A percentile compares a stretch with the other conserved stretches of the same genome.
Evolutionary conservation across 352 stramenopile genomes (phyloP).

Genomic region (Phytophthora syringae): DNA sequence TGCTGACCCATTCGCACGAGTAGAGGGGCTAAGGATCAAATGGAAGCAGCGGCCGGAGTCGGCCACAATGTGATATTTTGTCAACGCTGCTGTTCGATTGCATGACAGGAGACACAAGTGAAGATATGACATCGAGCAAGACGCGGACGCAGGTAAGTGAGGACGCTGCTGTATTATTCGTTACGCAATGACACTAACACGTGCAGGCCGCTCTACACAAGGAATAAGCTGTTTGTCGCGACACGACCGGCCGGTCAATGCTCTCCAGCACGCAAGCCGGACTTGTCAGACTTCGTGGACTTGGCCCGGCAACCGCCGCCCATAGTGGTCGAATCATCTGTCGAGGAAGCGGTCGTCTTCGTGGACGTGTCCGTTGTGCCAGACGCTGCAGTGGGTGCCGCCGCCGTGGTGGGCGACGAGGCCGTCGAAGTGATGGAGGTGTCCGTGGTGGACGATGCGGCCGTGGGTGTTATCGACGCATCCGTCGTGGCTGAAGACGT

Average conservation of each 20-base stretch:
- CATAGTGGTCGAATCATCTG: conserved; percentile 21
- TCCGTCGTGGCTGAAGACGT: neutral
- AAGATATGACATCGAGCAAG: no score
- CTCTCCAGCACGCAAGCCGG: no score
- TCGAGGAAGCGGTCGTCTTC: conserved; percentile 21
- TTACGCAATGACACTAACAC: no score
- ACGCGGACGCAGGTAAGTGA: no score
- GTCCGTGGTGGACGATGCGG: neutral
- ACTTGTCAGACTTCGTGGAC: no score
- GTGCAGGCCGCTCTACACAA: no score
- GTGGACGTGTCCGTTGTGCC: conserved; percentile 5
- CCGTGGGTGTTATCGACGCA: neutral
- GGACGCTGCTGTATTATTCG: no score
- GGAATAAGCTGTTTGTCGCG: no score
- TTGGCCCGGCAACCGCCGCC: conserved; percentile 21
- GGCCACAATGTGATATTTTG: neutral
- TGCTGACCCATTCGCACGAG: conserved; percentile 47
- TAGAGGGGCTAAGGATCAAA: conserved; percentile 7
- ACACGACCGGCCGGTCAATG: no score
- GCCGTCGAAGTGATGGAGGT: neutral
- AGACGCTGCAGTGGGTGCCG: conserved; percentile 6
- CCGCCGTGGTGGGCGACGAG: neutral
- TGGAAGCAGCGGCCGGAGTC: neutral
- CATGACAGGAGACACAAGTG: no score
- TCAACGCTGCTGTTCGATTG: no score